Evolutionary conservation across 305 asterid genomes (phyloP), one percentile per base, ranked within the genome.

Genomic region (Fraxinus sp.): DNA sequence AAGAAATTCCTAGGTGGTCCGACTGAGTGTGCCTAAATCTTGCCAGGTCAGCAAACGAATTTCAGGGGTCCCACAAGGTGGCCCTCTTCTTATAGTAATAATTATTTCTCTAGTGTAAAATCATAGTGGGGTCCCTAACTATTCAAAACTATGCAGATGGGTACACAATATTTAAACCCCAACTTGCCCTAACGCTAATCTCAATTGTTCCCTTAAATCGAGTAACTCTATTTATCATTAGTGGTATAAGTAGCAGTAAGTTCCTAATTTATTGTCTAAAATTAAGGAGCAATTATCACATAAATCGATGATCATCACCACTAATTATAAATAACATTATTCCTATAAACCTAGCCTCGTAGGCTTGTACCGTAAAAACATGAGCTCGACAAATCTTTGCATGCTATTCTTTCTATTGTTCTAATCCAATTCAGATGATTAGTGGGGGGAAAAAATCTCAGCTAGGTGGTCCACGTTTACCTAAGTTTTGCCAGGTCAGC

Each of bases 401-500:
- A 5, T 52, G 20, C 2, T 52, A 52, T 52, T 52, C 20, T 52
- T 52, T 52, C 62, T 16, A 46, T 46, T 13, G 18, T 46, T 46
- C 18, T 46, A 46, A 46, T 46, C 57, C 57, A 46, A 46, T 13
- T 46, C 57, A 46, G 18, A 46, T 46, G 57, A 46, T 46, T 46
- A 13, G 64, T 16, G 20, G 22, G 24, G 22, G 7, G 0, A 6
- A 57, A 55, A 55, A 10, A 26, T 28, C 20, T 46, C 57, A 46
- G 41, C 20, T 70, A 11, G 18, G 36, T 70, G 37, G 39, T 28
- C 75, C 75, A 3, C n/a, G 9, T 5, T 9, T 28, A 20, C 39
- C 22, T 11, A 30, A 68, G 33, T 30, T 9, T 14, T 30, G 75
- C 22, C 75, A 70, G 62, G 82, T 87, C 82, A 84, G 80, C 83